Conservation (phyloP, 257 asterid species). For the Euphrasia confusa region DNA sequence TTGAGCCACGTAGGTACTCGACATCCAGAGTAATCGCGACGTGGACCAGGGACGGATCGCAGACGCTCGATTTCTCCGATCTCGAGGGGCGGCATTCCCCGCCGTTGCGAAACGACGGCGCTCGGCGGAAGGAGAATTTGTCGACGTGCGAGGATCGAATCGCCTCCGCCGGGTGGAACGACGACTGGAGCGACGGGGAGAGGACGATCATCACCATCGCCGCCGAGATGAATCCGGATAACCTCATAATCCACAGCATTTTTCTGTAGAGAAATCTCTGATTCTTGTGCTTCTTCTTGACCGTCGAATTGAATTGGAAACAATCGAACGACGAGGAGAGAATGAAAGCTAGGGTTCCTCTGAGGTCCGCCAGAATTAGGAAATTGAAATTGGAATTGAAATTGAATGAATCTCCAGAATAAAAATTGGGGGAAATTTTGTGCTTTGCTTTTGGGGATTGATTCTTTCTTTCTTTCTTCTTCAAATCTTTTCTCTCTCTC, state of each 20-base stretch:
- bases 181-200: constrained; percentile 79
- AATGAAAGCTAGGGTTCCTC: constrained; percentile 46
- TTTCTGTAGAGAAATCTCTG: constrained; percentile 23
- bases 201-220: constrained; percentile 68
- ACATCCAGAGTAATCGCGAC: constrained; percentile 88
- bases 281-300: constrained; percentile 17
- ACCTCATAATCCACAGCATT: constrained; percentile 73
- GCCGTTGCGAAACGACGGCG: constrained; percentile 63
- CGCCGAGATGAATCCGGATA: constrained; percentile 68
- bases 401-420: constrained; percentile 19
- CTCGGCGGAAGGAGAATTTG: constrained; percentile 49
- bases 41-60: constrained; percentile 76
- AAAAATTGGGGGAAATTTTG: constrained; percentile 22
- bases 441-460: constrained; percentile 31
- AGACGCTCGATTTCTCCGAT: constrained; percentile 36
- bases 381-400: neutral
- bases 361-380: constrained; percentile 48
- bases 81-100: constrained; percentile 40
- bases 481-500: constrained; percentile 15
- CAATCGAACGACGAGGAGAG: constrained; percentile 29
- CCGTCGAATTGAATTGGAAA: constrained; percentile 29
- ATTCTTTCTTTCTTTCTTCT: neutral
- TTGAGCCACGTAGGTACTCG: constrained; percentile 81
- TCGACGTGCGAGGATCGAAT: constrained; percentile 57
- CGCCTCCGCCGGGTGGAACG: constrained; percentile 95